These are phyloP conservation scores for Emergomyces pasteurianus DNA, from an alignment of 2,329 filamentous ascomycete genomes.

Conservation along the genomic window DNA sequence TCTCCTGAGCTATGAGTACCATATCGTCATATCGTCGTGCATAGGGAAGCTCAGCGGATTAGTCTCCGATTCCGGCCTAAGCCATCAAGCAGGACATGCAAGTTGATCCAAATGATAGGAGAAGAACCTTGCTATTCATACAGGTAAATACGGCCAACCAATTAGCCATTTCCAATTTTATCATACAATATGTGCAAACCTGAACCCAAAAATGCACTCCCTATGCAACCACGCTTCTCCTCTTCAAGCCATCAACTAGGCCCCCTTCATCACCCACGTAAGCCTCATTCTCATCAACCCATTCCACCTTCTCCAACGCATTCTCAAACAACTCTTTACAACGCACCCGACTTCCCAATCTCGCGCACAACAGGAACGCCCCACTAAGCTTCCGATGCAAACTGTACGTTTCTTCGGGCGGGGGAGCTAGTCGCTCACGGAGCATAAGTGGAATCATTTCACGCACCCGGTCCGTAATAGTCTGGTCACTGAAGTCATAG, in stretches of 20 bases:
- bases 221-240: neutral
- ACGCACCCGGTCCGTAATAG: conserved; percentile 88
- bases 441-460: conserved; percentile 87
- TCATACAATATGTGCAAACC: neutral
- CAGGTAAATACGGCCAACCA: neutral
- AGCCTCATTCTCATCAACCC: conserved; percentile 4
- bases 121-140: neutral
- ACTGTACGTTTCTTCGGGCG: conserved; percentile 95
- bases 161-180: neutral
- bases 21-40: neutral
- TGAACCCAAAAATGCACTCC: neutral
- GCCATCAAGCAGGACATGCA: neutral
- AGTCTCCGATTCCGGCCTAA: neutral
- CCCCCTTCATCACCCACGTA: neutral
- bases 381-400: conserved; percentile 91
- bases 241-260: neutral
- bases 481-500: conserved; percentile 90
- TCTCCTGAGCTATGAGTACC: neutral
- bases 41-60: neutral
- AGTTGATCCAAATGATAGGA: neutral
- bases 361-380: conserved; percentile 83
- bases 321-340: conserved; percentile 65
- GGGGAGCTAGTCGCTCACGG: conserved; percentile 72
- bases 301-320: conserved; percentile 20
- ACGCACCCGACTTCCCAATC: conserved; percentile 66